Evolutionary conservation across 139 green algal genomes (phyloP), one percentile per base, ranked within the genome.

Genomic region (Chlorella sorokiniana): DNA sequence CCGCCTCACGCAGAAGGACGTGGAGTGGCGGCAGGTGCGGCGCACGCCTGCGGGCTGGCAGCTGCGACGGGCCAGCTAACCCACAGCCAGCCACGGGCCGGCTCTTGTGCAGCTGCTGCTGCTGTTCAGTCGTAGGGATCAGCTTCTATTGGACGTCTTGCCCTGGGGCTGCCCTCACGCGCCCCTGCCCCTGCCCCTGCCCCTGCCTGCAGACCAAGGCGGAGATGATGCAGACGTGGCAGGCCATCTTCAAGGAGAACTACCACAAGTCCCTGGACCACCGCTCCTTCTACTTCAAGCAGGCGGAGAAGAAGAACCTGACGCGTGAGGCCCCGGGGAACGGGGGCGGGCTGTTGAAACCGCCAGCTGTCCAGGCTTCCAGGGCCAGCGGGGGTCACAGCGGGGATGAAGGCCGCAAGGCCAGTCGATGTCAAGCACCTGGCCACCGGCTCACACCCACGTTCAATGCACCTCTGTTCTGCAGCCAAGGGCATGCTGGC

Each of bases 211-310:
- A 91, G 65, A 90, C 92, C 18, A 92, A 93, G 79, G 81, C 86
- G 22, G 89, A 95, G 35, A 97, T 98, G 94, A 92, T 91, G 62
- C 67, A 76, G 38, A 84, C 91, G 2, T 99, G 96, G 96, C 84
- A 87, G 42, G 89, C 94, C 69, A 93, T 99, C 56, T 99, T 96
- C 82, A 93, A 97, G 78, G 88, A 94, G 76, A 99, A 99, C 90
- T 99, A 98, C 88, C 89, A 97, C 88, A 99, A 99, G 87, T 95
- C 87, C 14, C 92, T 99, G 71, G 97, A 99, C 91, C 96, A 99
- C 89, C 94, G 95, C 78, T 94, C 86, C 84, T 99, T 99, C 90
- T 99, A 99, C 91, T 99, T 99, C 92, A 99, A 99, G 90, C 97
- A 99, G 86, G 88, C 86, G 29, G 96, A 99, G 82, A 99, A 99